phyloP scores from a whole-genome alignment of 768 basidiomycete species.

The Hericium alpestre region DNA sequence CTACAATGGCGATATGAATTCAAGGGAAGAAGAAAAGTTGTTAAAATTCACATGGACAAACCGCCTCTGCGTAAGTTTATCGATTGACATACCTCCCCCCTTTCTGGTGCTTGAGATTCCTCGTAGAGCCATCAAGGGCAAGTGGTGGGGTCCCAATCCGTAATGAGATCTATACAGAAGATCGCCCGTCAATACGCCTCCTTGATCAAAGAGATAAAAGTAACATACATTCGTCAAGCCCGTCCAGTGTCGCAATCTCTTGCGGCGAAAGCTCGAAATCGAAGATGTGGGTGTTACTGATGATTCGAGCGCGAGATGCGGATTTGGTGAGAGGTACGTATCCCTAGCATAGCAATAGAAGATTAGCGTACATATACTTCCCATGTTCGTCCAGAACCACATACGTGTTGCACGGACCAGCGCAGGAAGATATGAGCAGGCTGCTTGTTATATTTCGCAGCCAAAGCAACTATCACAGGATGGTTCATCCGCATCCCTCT shows the following conservation, averaged over 20 bases:
- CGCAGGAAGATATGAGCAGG: constrained; percentile 55
- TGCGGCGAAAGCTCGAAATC: constrained; percentile 45
- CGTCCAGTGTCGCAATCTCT: constrained; percentile 42
- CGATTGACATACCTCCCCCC: no score
- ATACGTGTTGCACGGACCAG: constrained; percentile 72
- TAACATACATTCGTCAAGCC: constrained; percentile 40
- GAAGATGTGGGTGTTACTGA: constrained; percentile 49
- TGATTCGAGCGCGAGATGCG: constrained; percentile 39
- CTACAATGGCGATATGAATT: no score
- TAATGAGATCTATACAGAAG: constrained; percentile 24
- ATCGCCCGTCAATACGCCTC: not conserved
- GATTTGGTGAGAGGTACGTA: constrained; percentile 63
- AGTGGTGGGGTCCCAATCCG: constrained; percentile 33
- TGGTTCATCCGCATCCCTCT: constrained; percentile 56
- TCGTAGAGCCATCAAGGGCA: constrained; percentile 12
- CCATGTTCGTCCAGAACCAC: not conserved
- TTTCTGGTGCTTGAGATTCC: no score
- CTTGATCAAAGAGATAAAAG: not conserved
- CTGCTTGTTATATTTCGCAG: constrained; percentile 44
- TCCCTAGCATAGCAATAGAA: constrained; percentile 23
- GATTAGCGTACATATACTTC: not conserved
- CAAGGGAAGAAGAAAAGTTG: no score
- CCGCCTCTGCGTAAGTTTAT: no score
- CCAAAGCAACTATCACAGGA: constrained; percentile 35
- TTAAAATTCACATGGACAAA: no score